Base-by-base conservation (phyloP, 2,329 filamentous ascomycete species). In the Teratosphaeria nubilosa region DNA sequence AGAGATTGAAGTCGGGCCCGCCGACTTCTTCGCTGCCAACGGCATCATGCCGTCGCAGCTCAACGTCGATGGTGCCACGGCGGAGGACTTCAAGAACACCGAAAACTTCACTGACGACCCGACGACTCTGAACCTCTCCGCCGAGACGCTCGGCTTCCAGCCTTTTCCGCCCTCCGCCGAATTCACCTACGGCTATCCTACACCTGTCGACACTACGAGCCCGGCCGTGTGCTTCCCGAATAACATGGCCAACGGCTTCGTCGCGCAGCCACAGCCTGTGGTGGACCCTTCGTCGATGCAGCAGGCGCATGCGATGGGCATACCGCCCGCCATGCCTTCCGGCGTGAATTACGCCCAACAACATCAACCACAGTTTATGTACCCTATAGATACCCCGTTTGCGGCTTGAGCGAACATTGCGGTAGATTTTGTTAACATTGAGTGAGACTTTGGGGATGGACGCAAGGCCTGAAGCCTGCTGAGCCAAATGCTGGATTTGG, bases 1-100 rank as follows among this genome's bases (percentile, higher is more conserved):
- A 61, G 80, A 85, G 71, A 75, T 80, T 54, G 77, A 81, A 57
- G 80, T 68, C 20, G 20, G 41, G 11, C 51, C 55, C 6, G 48
- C 55, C 9, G 41, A 52, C 22, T 56, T 32, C n/a, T 32, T 51
- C 22, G 55, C 55, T n/a, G 11, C 34, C 20, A 27, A 4, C 5
- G 16, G 22, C 24, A n/a, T n/a, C 16, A 7, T 53, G 16, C 54
- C 53, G 4, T 55, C 53, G 10, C 32, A 45, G 22, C 34, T 55
- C 11, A 25, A 51, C 7, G 30, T 22, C n/a, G 48, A 51, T 10
- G 14, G n/a, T 5, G 11, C 11, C n/a, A n/a, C 24, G 9, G 55
- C 22, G 20, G 34, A 32, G 11, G 30, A 53, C 16, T 24, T 41
- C 30, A 50, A 58, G 11, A 54, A 56, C 13, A 50, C 55, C 32